These are phyloP conservation scores for Arxiozyma slooffiae DNA, from an alignment of 1,139 yeast species.

Conservation along the genomic window DNA sequence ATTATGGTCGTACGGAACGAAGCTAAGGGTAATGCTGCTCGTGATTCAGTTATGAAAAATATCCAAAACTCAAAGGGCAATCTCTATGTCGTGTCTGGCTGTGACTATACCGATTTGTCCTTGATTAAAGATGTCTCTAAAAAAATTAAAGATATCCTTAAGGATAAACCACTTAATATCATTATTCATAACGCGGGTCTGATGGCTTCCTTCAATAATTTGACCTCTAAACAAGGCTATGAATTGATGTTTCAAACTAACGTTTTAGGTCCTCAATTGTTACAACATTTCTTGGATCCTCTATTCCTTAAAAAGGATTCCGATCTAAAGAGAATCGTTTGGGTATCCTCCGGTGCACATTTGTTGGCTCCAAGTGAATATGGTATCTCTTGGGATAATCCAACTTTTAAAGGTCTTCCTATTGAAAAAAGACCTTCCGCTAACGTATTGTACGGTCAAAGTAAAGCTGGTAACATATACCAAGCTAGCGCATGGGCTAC, in stretches of 20 bases:
- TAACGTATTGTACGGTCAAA: slow-evolving; percentile 33
- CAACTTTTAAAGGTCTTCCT: slow-evolving; percentile 25
- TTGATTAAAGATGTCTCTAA: slow-evolving; percentile 37
- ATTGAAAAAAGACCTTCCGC: slow-evolving; percentile 20
- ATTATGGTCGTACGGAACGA: slow-evolving; percentile 36
- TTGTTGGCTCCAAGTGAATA: slow-evolving; percentile 31
- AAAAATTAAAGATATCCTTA: slow-evolving; percentile 24
- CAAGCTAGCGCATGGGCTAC: slow-evolving; percentile 39
- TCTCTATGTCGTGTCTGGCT: slow-evolving; percentile 21
- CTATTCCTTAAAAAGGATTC: slow-evolving; percentile 28
- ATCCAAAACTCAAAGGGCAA: slow-evolving; percentile 20
- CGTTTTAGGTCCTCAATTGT: slow-evolving; percentile 40
- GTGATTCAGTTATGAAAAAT: slow-evolving; percentile 27
- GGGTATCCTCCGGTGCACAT: slow-evolving; percentile 40
- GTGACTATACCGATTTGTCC: slow-evolving; percentile 40
- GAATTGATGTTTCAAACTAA: slow-evolving; percentile 44
- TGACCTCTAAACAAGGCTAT: slow-evolving; percentile 35
- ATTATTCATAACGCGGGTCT: slow-evolving; percentile 47
- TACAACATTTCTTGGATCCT: slow-evolving; percentile 40
- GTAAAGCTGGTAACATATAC: slow-evolving; percentile 39
- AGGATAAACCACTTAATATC: slow-evolving; percentile 31
- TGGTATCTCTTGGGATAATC: slow-evolving; percentile 38
- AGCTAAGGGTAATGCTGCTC: slow-evolving; percentile 32
- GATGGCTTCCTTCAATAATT: slow-evolving; percentile 34
- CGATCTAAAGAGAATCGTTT: slow-evolving; percentile 35